phyloP scores from a whole-genome alignment of 768 basidiomycete species.

The Scleroderma citrinum region DNA sequence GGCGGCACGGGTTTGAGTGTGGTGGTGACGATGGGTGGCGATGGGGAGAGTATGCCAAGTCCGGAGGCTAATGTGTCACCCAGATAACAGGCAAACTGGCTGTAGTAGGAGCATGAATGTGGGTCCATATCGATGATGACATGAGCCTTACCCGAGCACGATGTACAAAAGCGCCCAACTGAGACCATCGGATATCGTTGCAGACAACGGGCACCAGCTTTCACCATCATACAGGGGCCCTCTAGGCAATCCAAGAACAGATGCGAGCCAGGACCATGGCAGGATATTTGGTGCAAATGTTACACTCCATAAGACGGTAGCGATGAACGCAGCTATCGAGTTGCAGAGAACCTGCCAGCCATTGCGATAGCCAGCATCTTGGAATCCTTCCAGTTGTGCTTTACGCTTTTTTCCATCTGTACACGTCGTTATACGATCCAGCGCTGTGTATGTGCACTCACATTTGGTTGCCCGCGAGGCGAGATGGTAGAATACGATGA shows the following conservation, averaged over 20 bases:
- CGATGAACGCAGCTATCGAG: conserved; percentile 57
- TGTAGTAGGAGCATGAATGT: conserved; percentile 24
- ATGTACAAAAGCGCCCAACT: conserved; percentile 43
- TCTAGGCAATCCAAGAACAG: conserved; percentile 8
- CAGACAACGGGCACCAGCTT: conserved; percentile 61
- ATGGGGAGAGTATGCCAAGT: conserved; percentile 75
- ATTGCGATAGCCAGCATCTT: conserved; percentile 66
- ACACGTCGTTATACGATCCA: neutral
- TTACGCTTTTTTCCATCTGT: conserved; percentile 73
- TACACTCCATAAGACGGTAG: conserved; percentile 59
- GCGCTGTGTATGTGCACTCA: conserved; percentile 25
- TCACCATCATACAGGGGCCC: conserved; percentile 31
- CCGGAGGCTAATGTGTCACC: conserved; percentile 94
- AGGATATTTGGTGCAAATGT: conserved; percentile 42
- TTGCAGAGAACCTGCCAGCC: conserved; percentile 84
- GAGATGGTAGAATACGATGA: conserved; percentile 74
- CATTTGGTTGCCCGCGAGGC: conserved; percentile 84
- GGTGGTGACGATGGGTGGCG: conserved; percentile 71
- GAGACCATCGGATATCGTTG: conserved; percentile 38
- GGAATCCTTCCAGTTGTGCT: conserved; percentile 67
- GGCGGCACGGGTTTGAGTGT: conserved; percentile 70
- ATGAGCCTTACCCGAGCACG: neutral
- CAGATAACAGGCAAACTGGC: conserved; percentile 84
- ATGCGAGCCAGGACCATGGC: conserved; percentile 30
- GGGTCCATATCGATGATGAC: conserved; percentile 26